phyloP scores from a whole-genome alignment of 139 green algal genomes.

The Edaphochlamys debaryana region DNA sequence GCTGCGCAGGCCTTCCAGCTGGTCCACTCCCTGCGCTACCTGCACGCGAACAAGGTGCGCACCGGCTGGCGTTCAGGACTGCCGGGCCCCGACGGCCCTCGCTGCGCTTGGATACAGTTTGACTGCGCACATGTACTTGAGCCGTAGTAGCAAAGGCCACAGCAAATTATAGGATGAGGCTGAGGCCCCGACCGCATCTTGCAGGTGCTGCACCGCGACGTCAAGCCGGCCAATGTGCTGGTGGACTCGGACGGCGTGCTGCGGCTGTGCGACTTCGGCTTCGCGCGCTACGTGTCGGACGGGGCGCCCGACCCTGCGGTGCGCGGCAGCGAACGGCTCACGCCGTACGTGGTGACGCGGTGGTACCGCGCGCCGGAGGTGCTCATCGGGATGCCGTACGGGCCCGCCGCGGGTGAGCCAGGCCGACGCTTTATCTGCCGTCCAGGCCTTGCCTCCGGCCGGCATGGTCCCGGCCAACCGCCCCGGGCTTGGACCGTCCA shows the following conservation, averaged over 20 bases:
- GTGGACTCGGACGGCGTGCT: slow-evolving; percentile 8
- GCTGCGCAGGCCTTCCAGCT: slow-evolving; percentile 28
- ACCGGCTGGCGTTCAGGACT: too few relatives aligned
- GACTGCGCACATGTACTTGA: neutral
- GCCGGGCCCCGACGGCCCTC: too few relatives aligned
- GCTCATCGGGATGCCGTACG: slow-evolving; percentile 37
- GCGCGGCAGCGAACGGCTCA: slow-evolving; percentile 8
- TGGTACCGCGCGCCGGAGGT: slow-evolving; percentile 54
- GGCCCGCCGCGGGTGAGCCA: neutral
- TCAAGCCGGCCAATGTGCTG: slow-evolving; percentile 33
- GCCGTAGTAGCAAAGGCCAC: neutral
- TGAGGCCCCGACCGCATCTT: neutral
- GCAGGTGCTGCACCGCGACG: slow-evolving; percentile 11
- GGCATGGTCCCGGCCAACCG: neutral
- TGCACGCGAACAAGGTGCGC: slow-evolving; percentile 1
- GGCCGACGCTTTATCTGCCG: too few relatives aligned
- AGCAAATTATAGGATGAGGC: neutral
- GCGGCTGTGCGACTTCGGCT: slow-evolving; percentile 1
- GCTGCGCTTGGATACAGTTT: neutral
- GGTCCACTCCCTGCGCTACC: slow-evolving; percentile 7
- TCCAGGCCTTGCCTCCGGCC: neutral
- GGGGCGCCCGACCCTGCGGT: neutral
- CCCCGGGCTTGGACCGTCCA: too few relatives aligned
- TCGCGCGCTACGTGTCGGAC: neutral
- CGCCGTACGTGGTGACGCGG: slow-evolving; percentile 47